These are phyloP conservation scores for Fraxinus anomala DNA, from an alignment of 257 asterid genomes.

Conservation along the genomic window DNA sequence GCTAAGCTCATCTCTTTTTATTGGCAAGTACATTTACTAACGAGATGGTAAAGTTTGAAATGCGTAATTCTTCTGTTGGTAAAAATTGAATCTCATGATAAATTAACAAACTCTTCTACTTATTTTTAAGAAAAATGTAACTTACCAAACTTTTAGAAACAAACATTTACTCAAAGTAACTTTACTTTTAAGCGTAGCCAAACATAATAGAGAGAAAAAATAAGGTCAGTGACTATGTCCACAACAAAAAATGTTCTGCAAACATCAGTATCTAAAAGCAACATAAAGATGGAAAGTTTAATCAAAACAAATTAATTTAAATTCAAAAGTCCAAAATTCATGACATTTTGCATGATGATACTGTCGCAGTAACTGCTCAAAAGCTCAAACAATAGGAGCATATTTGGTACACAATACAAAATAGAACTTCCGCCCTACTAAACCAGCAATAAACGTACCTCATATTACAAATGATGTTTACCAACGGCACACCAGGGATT, in stretches of 20 bases:
- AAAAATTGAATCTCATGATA: too few species aligned
- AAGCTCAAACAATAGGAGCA: neutral
- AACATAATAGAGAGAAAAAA: neutral
- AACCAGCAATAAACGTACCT: neutral
- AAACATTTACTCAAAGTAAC: neutral
- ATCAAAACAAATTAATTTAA: neutral
- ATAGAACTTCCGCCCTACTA: neutral
- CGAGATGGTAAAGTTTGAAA: too few species aligned
- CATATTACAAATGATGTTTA: constrained; percentile 22
- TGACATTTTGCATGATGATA: neutral
- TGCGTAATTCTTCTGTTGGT: too few species aligned
- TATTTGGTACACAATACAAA: neutral
- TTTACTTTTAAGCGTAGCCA: neutral
- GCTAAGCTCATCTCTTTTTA: too few species aligned
- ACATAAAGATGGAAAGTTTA: neutral
- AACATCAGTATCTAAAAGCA: neutral
- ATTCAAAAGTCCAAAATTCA: neutral
- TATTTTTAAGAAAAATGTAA: too few species aligned
- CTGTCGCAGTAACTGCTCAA: neutral
- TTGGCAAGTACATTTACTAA: too few species aligned
- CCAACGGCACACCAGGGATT: neutral
- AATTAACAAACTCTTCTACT: too few species aligned
- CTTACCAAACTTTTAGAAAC: neutral
- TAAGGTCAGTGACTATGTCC: neutral
- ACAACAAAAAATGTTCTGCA: neutral